Conservation (phyloP, 2,329 filamentous ascomycete species). For the Aspergillus luchuensis region DNA sequence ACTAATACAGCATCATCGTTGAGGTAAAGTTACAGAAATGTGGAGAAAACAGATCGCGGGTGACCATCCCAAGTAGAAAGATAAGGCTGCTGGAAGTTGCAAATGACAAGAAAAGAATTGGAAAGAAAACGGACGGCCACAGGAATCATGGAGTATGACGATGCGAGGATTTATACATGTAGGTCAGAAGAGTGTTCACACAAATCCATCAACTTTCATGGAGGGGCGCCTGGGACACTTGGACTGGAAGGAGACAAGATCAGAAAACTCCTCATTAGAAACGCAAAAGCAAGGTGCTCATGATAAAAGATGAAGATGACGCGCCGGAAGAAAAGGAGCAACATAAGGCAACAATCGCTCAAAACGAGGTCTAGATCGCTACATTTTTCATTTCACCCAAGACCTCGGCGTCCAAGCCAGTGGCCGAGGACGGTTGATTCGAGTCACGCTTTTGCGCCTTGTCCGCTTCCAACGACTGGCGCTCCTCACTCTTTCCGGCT, state of each 20-base stretch:
- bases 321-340: slow-evolving; percentile 13
- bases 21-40: slow-evolving; percentile 36
- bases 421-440: slow-evolving; percentile 30
- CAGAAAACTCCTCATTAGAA: slow-evolving; percentile 10
- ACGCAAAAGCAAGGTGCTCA: slow-evolving; percentile 14
- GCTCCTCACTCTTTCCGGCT: slow-evolving; percentile 25
- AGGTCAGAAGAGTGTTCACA: slow-evolving; percentile 27
- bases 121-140: slow-evolving; percentile 24
- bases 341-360: slow-evolving; percentile 11
- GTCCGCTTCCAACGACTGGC: slow-evolving; percentile 30
- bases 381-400: slow-evolving; percentile 53
- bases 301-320: slow-evolving; percentile 13
- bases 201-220: slow-evolving; percentile 28
- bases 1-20: slow-evolving; percentile 35
- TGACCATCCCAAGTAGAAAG: slow-evolving; percentile 23
- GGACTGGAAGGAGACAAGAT: slow-evolving; percentile 10
- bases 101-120: slow-evolving; percentile 16
- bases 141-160: slow-evolving; percentile 23
- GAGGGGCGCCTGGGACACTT: slow-evolving; percentile 27
- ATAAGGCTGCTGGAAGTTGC: slow-evolving; percentile 28
- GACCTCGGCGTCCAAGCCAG: slow-evolving; percentile 39
- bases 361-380: slow-evolving; percentile 39
- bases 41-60: slow-evolving; percentile 27
- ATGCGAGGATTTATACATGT: slow-evolving; percentile 38
- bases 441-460: slow-evolving; percentile 35